Evolutionary conservation across 257 asterid genomes (phyloP).

Genomic region (Plectranthus barbatus): DNA sequence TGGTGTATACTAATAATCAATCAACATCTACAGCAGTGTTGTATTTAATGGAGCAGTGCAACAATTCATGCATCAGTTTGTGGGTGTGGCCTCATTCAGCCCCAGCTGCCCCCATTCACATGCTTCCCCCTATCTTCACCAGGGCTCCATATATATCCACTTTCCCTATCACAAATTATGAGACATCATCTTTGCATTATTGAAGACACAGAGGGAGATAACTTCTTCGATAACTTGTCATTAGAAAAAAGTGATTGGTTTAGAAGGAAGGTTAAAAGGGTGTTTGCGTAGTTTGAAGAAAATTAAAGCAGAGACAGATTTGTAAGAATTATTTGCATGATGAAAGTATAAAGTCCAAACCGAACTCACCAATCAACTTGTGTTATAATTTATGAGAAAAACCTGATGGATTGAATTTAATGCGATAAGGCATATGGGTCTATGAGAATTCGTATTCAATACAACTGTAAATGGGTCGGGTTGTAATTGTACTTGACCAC

Average conservation of each 20-base stretch:
- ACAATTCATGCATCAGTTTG: not conserved
- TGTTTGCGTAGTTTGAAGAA: slow-evolving; percentile 4
- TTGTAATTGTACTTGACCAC: not conserved
- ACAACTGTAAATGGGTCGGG: slow-evolving; percentile 12
- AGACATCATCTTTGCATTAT: too few relatives aligned
- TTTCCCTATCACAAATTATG: too few relatives aligned
- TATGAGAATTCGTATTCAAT: not conserved
- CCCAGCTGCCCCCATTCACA: slow-evolving; percentile 17
- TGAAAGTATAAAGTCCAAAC: slow-evolving; percentile 15
- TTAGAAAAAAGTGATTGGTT: too few relatives aligned
- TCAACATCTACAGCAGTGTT: slow-evolving; percentile 4
- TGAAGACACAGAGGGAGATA: too few relatives aligned
- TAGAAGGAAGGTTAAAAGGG: too few relatives aligned
- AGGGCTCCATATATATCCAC: too few relatives aligned
- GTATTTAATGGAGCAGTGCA: not conserved
- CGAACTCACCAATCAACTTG: slow-evolving; percentile 21
- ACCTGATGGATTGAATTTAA: slow-evolving; percentile 23
- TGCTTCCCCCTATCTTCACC: not conserved
- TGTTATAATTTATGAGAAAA: slow-evolving; percentile 16
- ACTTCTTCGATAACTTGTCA: too few relatives aligned
- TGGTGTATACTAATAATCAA: slow-evolving; percentile 1
- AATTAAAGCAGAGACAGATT: not conserved
- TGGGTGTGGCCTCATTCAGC: slow-evolving; percentile 18
- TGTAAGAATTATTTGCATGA: slow-evolving; percentile 4
- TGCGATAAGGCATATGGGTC: slow-evolving; percentile 8